Evolutionary conservation across 345 rosid species (phyloP), one percentile per base, ranked within the genome.

Genomic region (Fremontodendron californicum): DNA sequence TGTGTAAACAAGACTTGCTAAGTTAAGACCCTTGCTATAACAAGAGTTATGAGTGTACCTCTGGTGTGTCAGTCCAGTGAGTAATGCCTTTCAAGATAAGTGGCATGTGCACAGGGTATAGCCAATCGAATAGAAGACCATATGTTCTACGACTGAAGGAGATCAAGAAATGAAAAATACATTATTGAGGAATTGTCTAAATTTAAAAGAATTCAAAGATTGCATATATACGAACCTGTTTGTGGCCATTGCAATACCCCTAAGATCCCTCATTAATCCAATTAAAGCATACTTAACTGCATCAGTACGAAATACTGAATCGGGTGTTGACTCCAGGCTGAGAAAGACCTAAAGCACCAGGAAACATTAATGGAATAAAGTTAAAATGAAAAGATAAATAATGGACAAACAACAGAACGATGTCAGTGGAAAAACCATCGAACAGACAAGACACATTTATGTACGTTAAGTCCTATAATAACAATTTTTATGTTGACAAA

Each of bases 231-330:
- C 74, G 13, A 57, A 91, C 99, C 97, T 90, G 87, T 88, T 92
- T 69, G 99, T 89, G 76, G 99, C 99, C 99, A 93, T 93, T 13
- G 98, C 87, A 78, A 96, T 90, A 78, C 99, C 99, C 88, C 98
- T 88, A 60, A 96, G 91, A 88, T 96, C 98, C 84, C 99, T 90
- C 98, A 92, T 94, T 73, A 94, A 86, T 48, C 99, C 99, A 81
- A 94, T 88, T 64, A 96, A 77, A 74, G 97, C 95, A 85, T 86
- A 94, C 87, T 94, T 96, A 66, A 96, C 98, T 48, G 80, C 90
- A 83, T 94, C 99, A 79, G 96, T 84, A 75, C 97, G 98, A 82
- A 94, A 96, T 86, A 92, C 54, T 0, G 97, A 81, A 80, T 94
- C 97, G 33, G 97, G 97, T 75, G 97, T 92, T 64, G 96, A 86